Conservation (phyloP, 176 grass and related monocot genomes). For the Avena eriantha region DNA sequence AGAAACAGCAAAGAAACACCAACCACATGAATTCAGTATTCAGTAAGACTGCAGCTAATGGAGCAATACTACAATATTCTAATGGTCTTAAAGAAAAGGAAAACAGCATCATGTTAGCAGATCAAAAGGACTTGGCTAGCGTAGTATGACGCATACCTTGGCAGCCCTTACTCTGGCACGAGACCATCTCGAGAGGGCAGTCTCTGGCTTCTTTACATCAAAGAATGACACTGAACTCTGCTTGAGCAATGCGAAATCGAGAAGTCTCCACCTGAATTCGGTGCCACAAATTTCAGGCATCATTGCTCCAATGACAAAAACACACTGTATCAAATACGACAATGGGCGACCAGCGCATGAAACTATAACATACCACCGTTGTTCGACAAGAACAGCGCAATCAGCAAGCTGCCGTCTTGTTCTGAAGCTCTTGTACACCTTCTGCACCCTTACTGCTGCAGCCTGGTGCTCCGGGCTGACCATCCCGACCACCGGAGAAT, state of each 20-base stretch:
- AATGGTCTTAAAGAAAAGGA: background rate
- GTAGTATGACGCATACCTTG: slow-evolving; percentile 57
- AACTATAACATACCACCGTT: slow-evolving; percentile 75
- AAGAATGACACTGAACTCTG: slow-evolving; percentile 87
- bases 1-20: slow-evolving; percentile 4
- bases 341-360: background rate
- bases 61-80: background rate
- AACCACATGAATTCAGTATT: slow-evolving; percentile 19
- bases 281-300: slow-evolving; percentile 14
- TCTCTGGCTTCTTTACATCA: slow-evolving; percentile 72
- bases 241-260: slow-evolving; percentile 87
- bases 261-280: slow-evolving; percentile 79
- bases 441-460: slow-evolving; percentile 79
- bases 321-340: background rate
- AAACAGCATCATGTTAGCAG: background rate
- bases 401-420: slow-evolving; percentile 87
- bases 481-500: slow-evolving; percentile 51
- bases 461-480: slow-evolving; percentile 67
- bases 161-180: slow-evolving; percentile 80
- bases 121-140: slow-evolving; percentile 7
- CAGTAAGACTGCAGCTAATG: background rate
- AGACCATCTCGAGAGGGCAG: slow-evolving; percentile 80
- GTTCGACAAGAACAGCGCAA: slow-evolving; percentile 91
- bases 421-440: slow-evolving; percentile 91
- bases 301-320: background rate